Evolutionary conservation across 495 filamentous ascomycete species (phyloP), one percentile per base, ranked within the genome.

Genomic region (Articulospora tetracladia): DNA sequence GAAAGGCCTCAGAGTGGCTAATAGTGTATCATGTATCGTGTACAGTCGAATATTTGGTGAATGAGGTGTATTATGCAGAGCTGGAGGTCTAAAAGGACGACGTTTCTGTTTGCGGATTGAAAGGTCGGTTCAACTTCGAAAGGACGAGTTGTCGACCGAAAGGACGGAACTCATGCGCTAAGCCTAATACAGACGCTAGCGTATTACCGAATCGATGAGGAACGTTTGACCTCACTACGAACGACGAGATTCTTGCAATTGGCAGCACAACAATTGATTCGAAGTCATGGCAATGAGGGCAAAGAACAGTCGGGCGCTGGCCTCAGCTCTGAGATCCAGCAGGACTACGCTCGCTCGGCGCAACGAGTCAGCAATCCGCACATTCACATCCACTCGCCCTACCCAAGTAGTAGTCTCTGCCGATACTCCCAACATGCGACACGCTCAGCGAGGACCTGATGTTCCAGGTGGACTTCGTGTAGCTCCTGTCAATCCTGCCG

Each of bases 401-500:
- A 53, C 57, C 30, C 59, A 62, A 58, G 60, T 65, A 6, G 75
- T 83, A 63, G 83, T 84, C 55, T 79, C 83, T 63, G 82, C 49
- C 52, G 63, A 66, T 27, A 59, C 55, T 2, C 81, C 85, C 25
- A 93, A 93, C 74, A 82, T 89, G 77, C 83, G 86, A 68, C 54
- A 58, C 46, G 62, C 62, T 22, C 47, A 52, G 39, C 57, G 66
- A 63, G 49, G 32, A 6, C 62, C 66, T 8, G 66, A 65, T 58
- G 27, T 52, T 44, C 58, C 58, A 24, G 65, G 52, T 34, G 66
- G 60, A 12, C 56, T 68, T 44, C 62, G 26, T 46, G 89, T 81
- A 24, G 90, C 93, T 52, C 75, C 94, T 61, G 83, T 97, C 66
- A 98, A 98, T 77, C 93, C 93, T 20, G 81, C 88, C 71, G 93